Base-by-base conservation (phyloP, 2,329 filamentous ascomycete species). In the Lachnum nothofagi region DNA sequence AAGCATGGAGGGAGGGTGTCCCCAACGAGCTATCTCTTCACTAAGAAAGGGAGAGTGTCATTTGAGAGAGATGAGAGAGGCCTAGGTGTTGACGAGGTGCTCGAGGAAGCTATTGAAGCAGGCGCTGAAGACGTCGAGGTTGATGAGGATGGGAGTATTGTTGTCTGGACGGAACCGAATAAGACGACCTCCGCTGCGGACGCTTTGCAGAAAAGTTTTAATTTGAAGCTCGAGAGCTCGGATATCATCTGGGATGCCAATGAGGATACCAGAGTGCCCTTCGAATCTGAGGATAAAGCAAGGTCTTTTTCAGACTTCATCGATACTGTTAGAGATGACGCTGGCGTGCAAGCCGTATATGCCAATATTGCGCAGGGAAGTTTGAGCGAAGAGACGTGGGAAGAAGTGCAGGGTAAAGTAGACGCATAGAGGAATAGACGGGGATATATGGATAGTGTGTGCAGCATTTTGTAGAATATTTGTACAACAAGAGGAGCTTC, bases 181-280 rank as follows among this genome's bases (percentile, higher is more conserved):
- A 74, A 79, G 52, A 86, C 83, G 0, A 83, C 78, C 48, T 72
- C 78, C 16, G 80, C 85, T 1, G 82, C 81, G 2, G 75, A 86
- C 52, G 72, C 74, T 10, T 64, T 95, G n/a, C 74, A 79, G 3
- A 74, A 78, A 55, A 72, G 76, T 31, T 75, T 87, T 17, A 78
- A 75, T 1, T 68, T 94, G 52, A 78, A 85, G 50, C 78, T 94
- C 39, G 72, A 85, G 47, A 84, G 81, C 57, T 82, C 82, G 16
- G 88, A 94, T 48, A 91, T 96, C 44, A 77, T 95, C 37, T 96
- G 88, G 84, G 80, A 85, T 51, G 79, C 89, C 0, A 93, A 91
- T 52, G 80, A 85, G 60, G 90, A 95, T 53, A 91, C 86, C 0
- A 80, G 79, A 64, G 79, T 87, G 16, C 71, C 73, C 6, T 60